Conservation (phyloP, 2,329 filamentous ascomycete genomes). For the Stachybotrys elegans region DNA sequence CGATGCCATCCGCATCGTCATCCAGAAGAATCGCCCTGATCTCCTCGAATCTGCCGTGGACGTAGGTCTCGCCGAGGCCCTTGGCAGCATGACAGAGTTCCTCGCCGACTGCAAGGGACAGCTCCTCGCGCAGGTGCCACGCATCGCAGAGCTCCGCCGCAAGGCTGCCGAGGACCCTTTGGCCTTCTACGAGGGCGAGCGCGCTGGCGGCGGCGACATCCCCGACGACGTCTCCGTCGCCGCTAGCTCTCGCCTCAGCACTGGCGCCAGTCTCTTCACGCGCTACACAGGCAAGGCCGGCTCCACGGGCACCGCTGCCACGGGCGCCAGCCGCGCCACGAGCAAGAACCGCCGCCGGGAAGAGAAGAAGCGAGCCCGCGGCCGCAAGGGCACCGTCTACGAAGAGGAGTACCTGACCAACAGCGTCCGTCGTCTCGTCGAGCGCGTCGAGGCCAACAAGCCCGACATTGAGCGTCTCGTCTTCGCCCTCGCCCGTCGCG, state of each 20-base stretch:
- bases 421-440: conserved; percentile 75
- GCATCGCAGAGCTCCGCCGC: conserved; percentile 73
- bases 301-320: conserved; percentile 63
- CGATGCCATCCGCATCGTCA: conserved; percentile 77
- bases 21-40: conserved; percentile 52
- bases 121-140: conserved; percentile 76
- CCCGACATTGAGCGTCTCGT: conserved; percentile 71
- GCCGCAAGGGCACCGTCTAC: conserved; percentile 95
- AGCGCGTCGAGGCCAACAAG: conserved; percentile 69
- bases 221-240: conserved; percentile 93
- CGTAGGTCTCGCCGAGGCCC: conserved; percentile 70
- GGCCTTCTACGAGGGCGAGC: conserved; percentile 80
- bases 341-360: conserved; percentile 84
- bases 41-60: conserved; percentile 70
- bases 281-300: conserved; percentile 72
- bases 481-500: conserved; percentile 69
- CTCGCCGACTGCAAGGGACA: conserved; percentile 90
- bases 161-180: conserved; percentile 83
- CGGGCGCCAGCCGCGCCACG: conserved; percentile 70
- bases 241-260: conserved; percentile 72
- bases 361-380: conserved; percentile 89
- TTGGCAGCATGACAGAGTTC: conserved; percentile 80
- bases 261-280: conserved; percentile 85
- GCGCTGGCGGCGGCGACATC: conserved; percentile 59
- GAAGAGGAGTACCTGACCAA: conserved; percentile 97